Evolutionary conservation across 2,329 filamentous ascomycete species (phyloP), one percentile per base, ranked within the genome.

Genomic region (Neonectria hederae): DNA sequence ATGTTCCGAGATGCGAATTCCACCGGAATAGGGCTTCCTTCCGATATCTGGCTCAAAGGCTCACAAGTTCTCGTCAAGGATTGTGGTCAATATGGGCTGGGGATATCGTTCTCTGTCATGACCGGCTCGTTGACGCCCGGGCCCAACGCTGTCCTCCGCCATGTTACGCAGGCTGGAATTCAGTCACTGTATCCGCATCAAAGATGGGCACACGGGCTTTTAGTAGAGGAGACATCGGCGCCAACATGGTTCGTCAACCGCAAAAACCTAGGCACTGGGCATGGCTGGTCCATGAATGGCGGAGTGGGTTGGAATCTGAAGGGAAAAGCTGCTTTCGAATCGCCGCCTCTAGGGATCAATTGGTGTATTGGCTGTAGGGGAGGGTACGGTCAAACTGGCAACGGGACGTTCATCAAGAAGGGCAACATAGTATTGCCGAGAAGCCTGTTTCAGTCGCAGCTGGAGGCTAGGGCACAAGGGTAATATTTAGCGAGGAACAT

Each of bases 221-320:
- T 73, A 0, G 71, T 73, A 2, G 71, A 73, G 8, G 42, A 64
- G 2, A 69, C 67, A 0, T 56, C 58, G 0, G 71, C 59, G 0
- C 32, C 52, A 0, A 62, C 56, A 0, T 38, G 52, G 0, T 73
- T 73, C 2, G 58, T 63, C 9, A 65, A 73, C 6, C 56, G 71
- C 0, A 57, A 43, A 0, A 66, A 21, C 1, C 62, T 61, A 1
- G 69, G 71, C 0, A 56, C 70, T 1, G 71, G 71, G 0, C 71
- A 73, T 1, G 71, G 71, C 0, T 73, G 71, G 71, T 35, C 65
- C 5, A 73, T 73, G 8, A 73, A 73, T 13, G 71, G 43, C 0
- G 71, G 71, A 0, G 71, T 72, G 9, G 71, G 63, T 0, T 72
- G 70, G 69, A 72, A 73, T 17, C 49, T 69, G 0, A 26, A 59